Evolutionary conservation across 2,329 filamentous ascomycete genomes (phyloP), one percentile per base, ranked within the genome.

Genomic region (Macroventuria anomochaeta): DNA sequence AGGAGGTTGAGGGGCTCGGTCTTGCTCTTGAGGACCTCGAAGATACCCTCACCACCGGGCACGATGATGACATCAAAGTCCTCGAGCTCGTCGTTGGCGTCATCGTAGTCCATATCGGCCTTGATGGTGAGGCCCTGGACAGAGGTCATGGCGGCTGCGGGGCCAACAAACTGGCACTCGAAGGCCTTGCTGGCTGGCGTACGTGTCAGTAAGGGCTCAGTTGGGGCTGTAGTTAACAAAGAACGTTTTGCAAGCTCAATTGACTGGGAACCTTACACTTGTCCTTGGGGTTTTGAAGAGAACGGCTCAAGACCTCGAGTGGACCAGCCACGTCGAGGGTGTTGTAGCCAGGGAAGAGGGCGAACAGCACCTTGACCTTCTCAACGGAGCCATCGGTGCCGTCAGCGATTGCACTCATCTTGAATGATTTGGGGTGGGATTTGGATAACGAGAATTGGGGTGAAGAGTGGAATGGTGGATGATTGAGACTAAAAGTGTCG

Each of bases 51-150:
- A 70, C 91, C 90, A 68, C 91, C 91, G 23, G 91, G 82, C 61
- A 96, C 79, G 73, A 95, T 82, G 64, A 96, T 82, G 58, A 95
- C 82, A 73, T 96, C 91, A 72, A 89, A 93, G 61, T 92, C 88
- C 62, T 87, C 79, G 41, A 92, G 83, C 63, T 79, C 77, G 55
- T 90, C 84, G 76, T 91, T 83, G 57, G 90, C 90, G 70, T 93
- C 89, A 70, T 89, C 88, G 81, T 85, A 91, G 72, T 86, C 82
- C 74, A 93, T 87, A 76, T 95, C 88, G 58, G 89, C 86, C 67
- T 85, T 84, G 74, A 95, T 79, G 64, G 86, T 81, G 69, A 88
- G 83, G 62, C 89, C 89, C 74, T 91, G 82, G 49, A 75, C 74
- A 37, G 83, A 82, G 53, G 77, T 77, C 67, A 81, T 78, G 59